These are phyloP conservation scores for Sphagnum fallax DNA, from an alignment of 228 moss, liverwort and hornwort species.

Conservation along the genomic window DNA sequence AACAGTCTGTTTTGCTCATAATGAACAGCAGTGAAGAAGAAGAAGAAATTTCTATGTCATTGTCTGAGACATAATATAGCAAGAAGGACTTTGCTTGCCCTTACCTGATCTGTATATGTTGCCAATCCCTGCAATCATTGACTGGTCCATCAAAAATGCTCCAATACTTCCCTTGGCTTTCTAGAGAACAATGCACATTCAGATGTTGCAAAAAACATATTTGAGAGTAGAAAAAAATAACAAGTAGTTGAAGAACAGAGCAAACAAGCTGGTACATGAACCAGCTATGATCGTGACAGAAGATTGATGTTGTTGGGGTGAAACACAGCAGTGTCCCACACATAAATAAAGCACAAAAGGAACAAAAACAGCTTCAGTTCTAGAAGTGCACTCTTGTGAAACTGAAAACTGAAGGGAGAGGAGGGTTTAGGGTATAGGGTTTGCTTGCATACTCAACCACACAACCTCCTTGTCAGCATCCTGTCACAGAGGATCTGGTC, in stretches of 20 bases:
- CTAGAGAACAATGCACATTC: constrained; percentile 17
- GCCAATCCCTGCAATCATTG: constrained; percentile 85
- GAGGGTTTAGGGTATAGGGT: constrained; percentile 2
- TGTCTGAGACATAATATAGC: too few species aligned
- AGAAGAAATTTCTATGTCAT: too few species aligned
- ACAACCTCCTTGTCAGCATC: constrained; percentile 84
- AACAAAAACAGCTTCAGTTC: neutral
- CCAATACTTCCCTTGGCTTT: constrained; percentile 81
- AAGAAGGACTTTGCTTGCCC: neutral
- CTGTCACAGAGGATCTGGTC: constrained; percentile 75
- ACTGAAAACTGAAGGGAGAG: neutral
- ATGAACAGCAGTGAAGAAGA: too few species aligned
- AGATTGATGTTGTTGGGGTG: neutral
- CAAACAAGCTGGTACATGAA: neutral
- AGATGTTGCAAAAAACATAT: too few species aligned
- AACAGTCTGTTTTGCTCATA: too few species aligned
- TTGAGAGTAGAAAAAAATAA: neutral
- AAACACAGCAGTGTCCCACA: too few species aligned
- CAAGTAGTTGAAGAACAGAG: neutral
- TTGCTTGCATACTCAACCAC: constrained; percentile 85
- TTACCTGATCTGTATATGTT: constrained; percentile 86
- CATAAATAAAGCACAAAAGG: neutral
- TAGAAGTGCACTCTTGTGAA: neutral
- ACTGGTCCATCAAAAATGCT: constrained; percentile 86
- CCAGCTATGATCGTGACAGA: neutral